Conservation (phyloP, 176 grass and related monocot species). For the Miscanthus lutarioriparius region DNA sequence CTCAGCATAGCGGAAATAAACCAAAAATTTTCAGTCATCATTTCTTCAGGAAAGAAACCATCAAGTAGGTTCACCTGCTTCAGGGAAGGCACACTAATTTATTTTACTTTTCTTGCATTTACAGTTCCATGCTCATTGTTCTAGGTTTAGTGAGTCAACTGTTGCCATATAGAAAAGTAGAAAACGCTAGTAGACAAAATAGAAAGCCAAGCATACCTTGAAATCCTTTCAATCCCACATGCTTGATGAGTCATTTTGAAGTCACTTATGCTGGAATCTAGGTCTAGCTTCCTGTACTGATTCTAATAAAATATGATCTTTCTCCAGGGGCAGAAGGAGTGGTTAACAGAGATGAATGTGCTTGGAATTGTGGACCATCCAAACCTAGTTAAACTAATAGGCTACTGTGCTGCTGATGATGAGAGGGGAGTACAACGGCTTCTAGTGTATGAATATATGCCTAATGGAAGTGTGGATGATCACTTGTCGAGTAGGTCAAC, state of each 20-base stretch:
- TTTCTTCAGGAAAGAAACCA: neutral
- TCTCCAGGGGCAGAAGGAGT: conserved; percentile 94
- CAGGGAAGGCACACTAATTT: neutral
- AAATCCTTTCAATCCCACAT: conserved; percentile 8
- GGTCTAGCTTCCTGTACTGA: neutral
- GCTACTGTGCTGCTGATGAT: conserved; percentile 93
- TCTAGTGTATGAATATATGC: conserved; percentile 95
- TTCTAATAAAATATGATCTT: conserved; percentile 35
- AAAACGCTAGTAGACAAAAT: neutral
- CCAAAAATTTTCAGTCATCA: neutral
- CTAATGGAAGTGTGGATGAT: conserved; percentile 88
- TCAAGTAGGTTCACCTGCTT: neutral
- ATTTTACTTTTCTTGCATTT: neutral
- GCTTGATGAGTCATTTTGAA: conserved; percentile 14
- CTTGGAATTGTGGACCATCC: conserved; percentile 90
- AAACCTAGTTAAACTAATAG: conserved; percentile 96
- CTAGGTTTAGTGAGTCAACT: conserved; percentile 4
- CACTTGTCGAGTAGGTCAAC: conserved; percentile 70
- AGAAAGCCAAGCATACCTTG: neutral
- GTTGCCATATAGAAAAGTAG: neutral
- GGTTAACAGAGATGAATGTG: conserved; percentile 97
- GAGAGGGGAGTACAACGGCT: conserved; percentile 89
- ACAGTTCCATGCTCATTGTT: neutral
- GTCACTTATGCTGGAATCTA: conserved; percentile 12
- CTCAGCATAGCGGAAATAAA: neutral